Evolutionary conservation across 768 basidiomycete genomes (phyloP), one percentile per base, ranked within the genome.

Genomic region (Harrya chromipes): DNA sequence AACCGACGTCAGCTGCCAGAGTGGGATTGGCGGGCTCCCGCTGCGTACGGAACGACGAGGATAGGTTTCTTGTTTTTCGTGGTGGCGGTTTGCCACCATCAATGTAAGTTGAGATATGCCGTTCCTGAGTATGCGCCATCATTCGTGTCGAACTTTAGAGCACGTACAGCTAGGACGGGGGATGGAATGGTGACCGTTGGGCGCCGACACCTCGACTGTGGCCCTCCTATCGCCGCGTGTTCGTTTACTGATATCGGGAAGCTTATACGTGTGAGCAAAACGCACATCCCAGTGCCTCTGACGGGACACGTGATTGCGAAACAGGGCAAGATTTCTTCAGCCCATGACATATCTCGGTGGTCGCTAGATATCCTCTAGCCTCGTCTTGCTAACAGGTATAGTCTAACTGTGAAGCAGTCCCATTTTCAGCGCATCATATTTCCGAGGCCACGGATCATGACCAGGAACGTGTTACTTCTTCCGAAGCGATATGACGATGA

Each of bases 371-470:
- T 33, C 33, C 6, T 33, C 33, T 33, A 16, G 14, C 14, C 13
- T 9, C 14, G 14, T 33, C 33, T 14, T 29, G 29, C 14, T 33
- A 9, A 9, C 1, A 3, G 6, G 33, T 5, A 4, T 12, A 14
- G 7, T 6, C 17, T 31, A 19, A 31, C 51, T 20, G 36, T 26
- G 34, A 31, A 34, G 29, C 36, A 29, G 35, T 35, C 26, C 24
- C n/a, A 33, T 7, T 27, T 7, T 34, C 19, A 33, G 20, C 24
- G 19, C 17, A 20, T 46, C 40, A 48, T 29, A 24, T 34, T 23
- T 31, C 39, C 36, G 49, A 43, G 24, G 14, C 8, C 39, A 64
- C 55, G 61, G 62, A 61, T 54, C 58, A 55, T 44, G 29, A 7
- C 29, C 40, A 52, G 55, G 50, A 34, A 46, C 45, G 16, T 34